Percentiles rank a stretch among this genome's conserved stretches.
Conservation (phyloP, 2,329 filamentous ascomycete species). For the Cadophora sp. region DNA sequence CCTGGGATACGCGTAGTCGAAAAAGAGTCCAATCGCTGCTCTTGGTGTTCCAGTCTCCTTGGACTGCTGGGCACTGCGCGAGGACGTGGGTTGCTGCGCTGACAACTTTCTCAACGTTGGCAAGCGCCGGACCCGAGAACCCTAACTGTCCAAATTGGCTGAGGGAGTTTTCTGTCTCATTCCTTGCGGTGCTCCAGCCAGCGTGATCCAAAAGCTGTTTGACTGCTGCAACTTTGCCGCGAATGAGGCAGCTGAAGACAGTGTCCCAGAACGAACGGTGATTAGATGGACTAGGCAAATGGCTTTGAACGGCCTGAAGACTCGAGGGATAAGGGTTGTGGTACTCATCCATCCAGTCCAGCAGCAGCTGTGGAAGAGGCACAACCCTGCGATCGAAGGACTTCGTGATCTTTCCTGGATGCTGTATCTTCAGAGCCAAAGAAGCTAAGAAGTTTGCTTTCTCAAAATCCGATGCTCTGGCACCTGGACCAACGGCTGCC, state of each 20-base stretch:
- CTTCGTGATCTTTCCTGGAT: constrained; percentile 55
- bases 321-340: constrained; percentile 77
- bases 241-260: constrained; percentile 75
- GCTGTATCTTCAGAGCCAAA: constrained; percentile 79
- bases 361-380: constrained; percentile 77
- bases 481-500: constrained; percentile 70
- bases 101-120: constrained; percentile 77
- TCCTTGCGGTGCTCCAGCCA: constrained; percentile 79
- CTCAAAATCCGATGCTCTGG: constrained; percentile 66
- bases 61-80: constrained; percentile 73
- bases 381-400: constrained; percentile 43
- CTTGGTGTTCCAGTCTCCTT: constrained; percentile 81
- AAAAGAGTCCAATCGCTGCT: constrained; percentile 85
- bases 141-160: constrained; percentile 58
- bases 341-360: constrained; percentile 81
- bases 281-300: constrained; percentile 75
- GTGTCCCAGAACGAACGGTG: constrained; percentile 86
- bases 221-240: constrained; percentile 74
- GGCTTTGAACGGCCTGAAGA: constrained; percentile 66
- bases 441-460: constrained; percentile 83
- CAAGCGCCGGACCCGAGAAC: constrained; percentile 78
- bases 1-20: constrained; percentile 74
- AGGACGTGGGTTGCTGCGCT: constrained; percentile 73
- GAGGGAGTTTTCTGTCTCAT: constrained; percentile 65
- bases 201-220: constrained; percentile 74